phyloP scores from a whole-genome alignment of 805 yeast genomes.

The Wickerhamiella allomyrinae region DNA sequence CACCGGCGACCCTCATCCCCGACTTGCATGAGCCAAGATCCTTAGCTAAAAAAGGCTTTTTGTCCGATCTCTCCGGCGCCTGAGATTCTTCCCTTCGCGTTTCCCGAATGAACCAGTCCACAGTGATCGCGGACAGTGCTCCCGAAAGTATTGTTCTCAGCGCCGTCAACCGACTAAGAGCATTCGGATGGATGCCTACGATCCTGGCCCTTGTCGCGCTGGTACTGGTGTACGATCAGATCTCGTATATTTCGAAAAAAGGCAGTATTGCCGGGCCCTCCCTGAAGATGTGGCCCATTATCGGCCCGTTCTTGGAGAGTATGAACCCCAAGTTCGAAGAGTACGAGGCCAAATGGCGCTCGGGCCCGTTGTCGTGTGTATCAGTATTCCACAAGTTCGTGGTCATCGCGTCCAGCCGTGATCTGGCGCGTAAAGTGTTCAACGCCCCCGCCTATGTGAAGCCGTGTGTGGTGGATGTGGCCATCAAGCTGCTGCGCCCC shows the following conservation, averaged over 20 bases:
- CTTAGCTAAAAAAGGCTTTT: not conserved
- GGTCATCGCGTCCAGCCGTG: conserved; percentile 80
- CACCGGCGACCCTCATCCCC: no score
- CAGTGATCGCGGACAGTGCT: not conserved
- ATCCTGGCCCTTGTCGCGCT: conserved; percentile 13
- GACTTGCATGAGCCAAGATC: not conserved
- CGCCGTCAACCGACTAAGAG: not conserved
- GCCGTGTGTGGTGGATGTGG: conserved; percentile 98
- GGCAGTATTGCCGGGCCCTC: conserved; percentile 86
- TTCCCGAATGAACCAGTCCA: not conserved
- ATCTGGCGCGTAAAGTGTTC: conserved; percentile 73
- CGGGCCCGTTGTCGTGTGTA: conserved; percentile 91
- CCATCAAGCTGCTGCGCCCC: conserved; percentile 84
- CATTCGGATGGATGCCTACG: conserved; percentile 9
- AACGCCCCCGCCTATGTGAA: conserved; percentile 77
- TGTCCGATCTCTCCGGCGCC: not conserved
- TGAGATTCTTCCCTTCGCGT: not conserved
- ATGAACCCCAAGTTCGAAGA: conserved; percentile 92
- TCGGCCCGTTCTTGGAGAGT: conserved; percentile 91
- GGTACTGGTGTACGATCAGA: conserved; percentile 26
- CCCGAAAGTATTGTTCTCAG: not conserved
- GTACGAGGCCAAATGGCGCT: conserved; percentile 83
- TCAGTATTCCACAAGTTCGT: conserved; percentile 97
- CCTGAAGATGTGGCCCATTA: conserved; percentile 81
- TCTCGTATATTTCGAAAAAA: conserved; percentile 64